Percentiles rank a stretch among this genome's conserved stretches.
Evolutionary conservation across 2,329 filamentous ascomycete species (phyloP).

Genomic region (Ceratocystis harringtonii): DNA sequence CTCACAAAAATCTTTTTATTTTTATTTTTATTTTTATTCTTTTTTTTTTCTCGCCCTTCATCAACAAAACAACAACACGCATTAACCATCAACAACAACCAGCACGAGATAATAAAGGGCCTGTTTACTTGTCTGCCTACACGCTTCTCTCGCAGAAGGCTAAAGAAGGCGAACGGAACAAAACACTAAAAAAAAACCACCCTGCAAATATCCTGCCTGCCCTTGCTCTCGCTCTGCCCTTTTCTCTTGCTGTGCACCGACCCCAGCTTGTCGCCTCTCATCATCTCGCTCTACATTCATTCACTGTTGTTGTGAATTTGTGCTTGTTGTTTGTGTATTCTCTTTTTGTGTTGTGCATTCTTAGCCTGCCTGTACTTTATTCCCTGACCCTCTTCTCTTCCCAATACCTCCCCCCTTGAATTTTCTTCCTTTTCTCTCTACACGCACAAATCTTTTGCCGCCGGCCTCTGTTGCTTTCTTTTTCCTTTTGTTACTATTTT

Average conservation of each 20-base stretch:
- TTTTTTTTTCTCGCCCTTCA: not conserved
- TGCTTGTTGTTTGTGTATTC: conserved; percentile 5
- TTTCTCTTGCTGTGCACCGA: not conserved
- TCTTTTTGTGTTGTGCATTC: conserved; percentile 10
- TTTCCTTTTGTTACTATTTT: not conserved
- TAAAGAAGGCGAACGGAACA: too few relatives aligned
- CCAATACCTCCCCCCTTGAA: conserved; percentile 7
- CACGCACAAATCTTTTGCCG: not conserved
- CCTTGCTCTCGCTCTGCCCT: not conserved
- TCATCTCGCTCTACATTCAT: not conserved
- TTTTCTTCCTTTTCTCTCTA: not conserved
- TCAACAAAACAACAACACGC: not conserved
- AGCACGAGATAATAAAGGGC: too few relatives aligned
- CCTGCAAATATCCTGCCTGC: not conserved
- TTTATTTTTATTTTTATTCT: conserved; percentile 10
- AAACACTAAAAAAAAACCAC: not conserved
- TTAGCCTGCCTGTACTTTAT: conserved; percentile 4
- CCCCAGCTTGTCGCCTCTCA: not conserved
- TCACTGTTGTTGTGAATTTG: not conserved
- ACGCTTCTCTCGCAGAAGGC: too few relatives aligned
- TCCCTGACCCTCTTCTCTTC: not conserved
- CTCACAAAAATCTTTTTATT: conserved; percentile 14
- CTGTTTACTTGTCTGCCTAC: too few relatives aligned
- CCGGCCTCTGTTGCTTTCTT: not conserved
- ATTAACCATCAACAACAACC: not conserved